phyloP scores from a whole-genome alignment of 2,329 filamentous ascomycete species.

The Diaporthe destruens region DNA sequence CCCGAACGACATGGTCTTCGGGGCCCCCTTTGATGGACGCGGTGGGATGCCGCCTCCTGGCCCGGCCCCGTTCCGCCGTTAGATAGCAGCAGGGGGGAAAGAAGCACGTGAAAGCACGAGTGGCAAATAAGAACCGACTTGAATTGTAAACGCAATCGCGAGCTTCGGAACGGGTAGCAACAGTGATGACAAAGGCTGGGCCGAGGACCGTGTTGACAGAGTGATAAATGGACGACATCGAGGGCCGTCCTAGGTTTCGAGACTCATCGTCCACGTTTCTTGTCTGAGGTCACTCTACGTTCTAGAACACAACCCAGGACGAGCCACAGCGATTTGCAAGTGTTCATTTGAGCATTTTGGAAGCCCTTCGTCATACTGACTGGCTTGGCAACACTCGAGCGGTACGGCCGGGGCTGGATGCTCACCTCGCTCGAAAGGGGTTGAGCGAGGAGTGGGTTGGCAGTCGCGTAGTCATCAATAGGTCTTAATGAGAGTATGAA shows the following conservation, averaged over 20 bases:
- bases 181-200: neutral
- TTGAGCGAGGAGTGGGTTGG: neutral
- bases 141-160: slow-evolving; percentile 16
- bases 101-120: neutral
- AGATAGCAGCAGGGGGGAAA: neutral
- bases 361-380: neutral
- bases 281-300: neutral
- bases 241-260: neutral
- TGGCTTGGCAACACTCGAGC: slow-evolving; percentile 2
- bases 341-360: neutral
- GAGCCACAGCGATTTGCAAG: too few species aligned
- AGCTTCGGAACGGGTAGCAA: slow-evolving; percentile 9
- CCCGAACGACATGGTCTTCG: slow-evolving; percentile 63
- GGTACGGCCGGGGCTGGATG: slow-evolving; percentile 3
- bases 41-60: slow-evolving; percentile 57
- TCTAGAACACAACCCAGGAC: neutral
- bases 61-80: slow-evolving; percentile 42
- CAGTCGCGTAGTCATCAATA: slow-evolving; percentile 29
- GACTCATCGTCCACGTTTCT: neutral
- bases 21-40: slow-evolving; percentile 63
- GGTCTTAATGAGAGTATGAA: slow-evolving; percentile 41
- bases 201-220: neutral
- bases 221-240: slow-evolving; percentile 11
- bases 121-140: slow-evolving; percentile 17
- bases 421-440: neutral